These are phyloP conservation scores for Orbilia brochopaga DNA, from an alignment of 2,329 filamentous ascomycete genomes.

Conservation along the genomic window DNA sequence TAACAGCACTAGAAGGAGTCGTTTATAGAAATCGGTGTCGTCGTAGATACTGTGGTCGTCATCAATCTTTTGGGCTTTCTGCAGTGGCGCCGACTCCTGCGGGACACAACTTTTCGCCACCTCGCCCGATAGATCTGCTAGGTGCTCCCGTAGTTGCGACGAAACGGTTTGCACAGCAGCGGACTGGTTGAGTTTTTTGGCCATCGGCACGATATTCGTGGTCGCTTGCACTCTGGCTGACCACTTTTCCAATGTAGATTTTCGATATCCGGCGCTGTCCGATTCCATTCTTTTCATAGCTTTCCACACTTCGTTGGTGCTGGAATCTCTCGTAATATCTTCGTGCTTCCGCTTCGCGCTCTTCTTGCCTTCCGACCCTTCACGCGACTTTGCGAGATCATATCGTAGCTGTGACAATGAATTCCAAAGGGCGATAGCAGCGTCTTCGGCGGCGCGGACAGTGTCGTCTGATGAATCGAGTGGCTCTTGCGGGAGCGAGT, in stretches of 20 bases:
- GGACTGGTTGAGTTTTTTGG: conserved; percentile 67
- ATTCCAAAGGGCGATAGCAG: conserved; percentile 83
- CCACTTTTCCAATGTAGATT: conserved; percentile 85
- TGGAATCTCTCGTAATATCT: conserved; percentile 31
- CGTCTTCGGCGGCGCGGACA: conserved; percentile 80
- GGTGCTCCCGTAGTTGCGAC: conserved; percentile 72
- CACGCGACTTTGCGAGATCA: conserved; percentile 64
- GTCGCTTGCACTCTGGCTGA: conserved; percentile 76
- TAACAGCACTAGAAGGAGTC: conserved; percentile 89
- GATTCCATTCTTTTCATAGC: conserved; percentile 60
- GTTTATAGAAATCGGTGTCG: conserved; percentile 92
- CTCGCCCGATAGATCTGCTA: conserved; percentile 72
- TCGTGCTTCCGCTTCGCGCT: conserved; percentile 67
- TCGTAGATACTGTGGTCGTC: conserved; percentile 75
- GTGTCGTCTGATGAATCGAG: conserved; percentile 60
- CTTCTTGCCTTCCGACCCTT: conserved; percentile 56
- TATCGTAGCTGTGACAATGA: conserved; percentile 74
- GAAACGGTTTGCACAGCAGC: conserved; percentile 68
- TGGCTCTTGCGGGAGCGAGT: conserved; percentile 67
- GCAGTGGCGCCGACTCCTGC: conserved; percentile 44
- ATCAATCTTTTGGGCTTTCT: conserved; percentile 61
- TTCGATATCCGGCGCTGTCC: conserved; percentile 69
- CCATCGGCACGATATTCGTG: conserved; percentile 62
- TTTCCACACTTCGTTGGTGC: conserved; percentile 43
- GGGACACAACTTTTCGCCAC: conserved; percentile 64